Conservation (phyloP, 1,139 yeast genomes). For the Yamadazyma dushanensis region DNA sequence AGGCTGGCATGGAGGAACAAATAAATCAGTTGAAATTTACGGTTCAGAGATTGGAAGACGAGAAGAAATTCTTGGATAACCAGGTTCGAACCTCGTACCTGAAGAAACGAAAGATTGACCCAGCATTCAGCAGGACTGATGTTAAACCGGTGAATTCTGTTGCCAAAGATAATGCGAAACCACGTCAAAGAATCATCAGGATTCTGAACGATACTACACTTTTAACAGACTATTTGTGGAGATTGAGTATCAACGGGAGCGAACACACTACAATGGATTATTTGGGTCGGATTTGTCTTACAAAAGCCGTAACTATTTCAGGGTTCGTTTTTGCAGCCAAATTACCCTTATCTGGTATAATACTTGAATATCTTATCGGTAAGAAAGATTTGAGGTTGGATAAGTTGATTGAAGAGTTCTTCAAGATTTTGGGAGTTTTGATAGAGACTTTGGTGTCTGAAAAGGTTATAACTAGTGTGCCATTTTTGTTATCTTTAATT, state of each 20-base stretch:
- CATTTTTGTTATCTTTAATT: slow-evolving; percentile 55
- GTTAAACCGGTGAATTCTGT: not conserved
- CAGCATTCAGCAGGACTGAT: not conserved
- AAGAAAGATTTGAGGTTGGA: slow-evolving; percentile 47
- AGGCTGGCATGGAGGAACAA: slow-evolving; percentile 40
- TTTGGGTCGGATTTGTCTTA: slow-evolving; percentile 48
- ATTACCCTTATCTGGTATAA: slow-evolving; percentile 31
- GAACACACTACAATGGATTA: slow-evolving; percentile 48
- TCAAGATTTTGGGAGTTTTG: slow-evolving; percentile 38
- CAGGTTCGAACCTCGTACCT: slow-evolving; percentile 31
- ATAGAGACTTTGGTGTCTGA: slow-evolving; percentile 25
- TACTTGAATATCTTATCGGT: slow-evolving; percentile 38
- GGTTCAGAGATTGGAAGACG: slow-evolving; percentile 64
- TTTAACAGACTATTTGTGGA: slow-evolving; percentile 39
- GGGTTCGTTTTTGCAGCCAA: slow-evolving; percentile 28
- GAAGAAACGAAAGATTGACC: slow-evolving; percentile 17
- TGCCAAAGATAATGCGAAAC: not conserved
- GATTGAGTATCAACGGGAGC: slow-evolving; percentile 50
- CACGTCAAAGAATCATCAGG: slow-evolving; percentile 18
- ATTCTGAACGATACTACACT: slow-evolving; percentile 35
- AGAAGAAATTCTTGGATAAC: slow-evolving; percentile 60
- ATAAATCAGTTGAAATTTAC: slow-evolving; percentile 41
- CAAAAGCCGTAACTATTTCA: slow-evolving; percentile 27
- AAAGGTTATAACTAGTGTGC: slow-evolving; percentile 40
- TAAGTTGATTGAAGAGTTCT: slow-evolving; percentile 38